Evolutionary conservation across 2,329 filamentous ascomycete species (phyloP).

Genomic region (Pestalotiopsis sp.): DNA sequence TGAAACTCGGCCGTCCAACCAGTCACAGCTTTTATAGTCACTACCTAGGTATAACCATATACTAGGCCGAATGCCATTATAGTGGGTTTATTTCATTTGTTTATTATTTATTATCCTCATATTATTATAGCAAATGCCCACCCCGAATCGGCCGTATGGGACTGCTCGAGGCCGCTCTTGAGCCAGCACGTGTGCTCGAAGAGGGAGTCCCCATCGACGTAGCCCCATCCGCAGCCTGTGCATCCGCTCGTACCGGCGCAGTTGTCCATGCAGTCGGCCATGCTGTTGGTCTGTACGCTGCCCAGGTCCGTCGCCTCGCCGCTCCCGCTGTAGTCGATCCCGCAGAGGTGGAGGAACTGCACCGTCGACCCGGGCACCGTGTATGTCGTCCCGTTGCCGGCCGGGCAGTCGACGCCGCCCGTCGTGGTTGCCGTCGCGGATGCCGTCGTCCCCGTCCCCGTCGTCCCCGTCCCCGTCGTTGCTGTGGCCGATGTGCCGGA

Average conservation of each 20-base stretch:
- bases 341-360: constrained; percentile 46
- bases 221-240: constrained; percentile 48
- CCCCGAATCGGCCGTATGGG: constrained; percentile 33
- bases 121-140: constrained; percentile 48
- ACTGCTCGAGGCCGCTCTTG: constrained; percentile 38
- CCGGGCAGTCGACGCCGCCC: constrained; percentile 39
- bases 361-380: constrained; percentile 41
- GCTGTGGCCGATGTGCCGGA: neutral
- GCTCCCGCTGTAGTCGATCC: constrained; percentile 45
- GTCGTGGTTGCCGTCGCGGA: constrained; percentile 15
- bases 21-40: too few species aligned
- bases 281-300: constrained; percentile 39
- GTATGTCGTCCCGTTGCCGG: constrained; percentile 47
- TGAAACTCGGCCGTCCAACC: neutral
- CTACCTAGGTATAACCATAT: neutral
- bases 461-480: constrained; percentile 2
- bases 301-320: constrained; percentile 28
- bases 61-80: neutral
- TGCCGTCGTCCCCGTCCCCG: constrained; percentile 9
- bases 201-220: constrained; percentile 40
- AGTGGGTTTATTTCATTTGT: constrained; percentile 15
- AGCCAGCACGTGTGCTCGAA: constrained; percentile 46
- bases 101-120: constrained; percentile 17
- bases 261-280: constrained; percentile 46
- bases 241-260: constrained; percentile 43